Evolutionary conservation across 1,139 yeast genomes (phyloP).

Genomic region (Candida sp.): DNA sequence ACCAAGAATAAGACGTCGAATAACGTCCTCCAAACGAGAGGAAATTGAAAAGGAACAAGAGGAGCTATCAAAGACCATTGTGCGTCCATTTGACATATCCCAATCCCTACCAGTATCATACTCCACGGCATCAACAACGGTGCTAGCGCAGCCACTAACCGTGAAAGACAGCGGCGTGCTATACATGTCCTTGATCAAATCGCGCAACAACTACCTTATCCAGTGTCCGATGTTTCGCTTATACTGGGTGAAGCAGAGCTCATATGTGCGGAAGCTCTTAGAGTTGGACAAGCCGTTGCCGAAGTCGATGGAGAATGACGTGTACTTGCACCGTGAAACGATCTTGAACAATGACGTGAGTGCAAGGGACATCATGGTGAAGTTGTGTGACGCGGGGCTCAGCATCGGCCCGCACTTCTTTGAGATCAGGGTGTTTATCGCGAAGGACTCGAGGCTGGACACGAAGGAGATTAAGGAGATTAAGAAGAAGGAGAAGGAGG

Average conservation of each 20-base stretch:
- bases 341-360: conserved; percentile 51
- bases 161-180: conserved; percentile 75
- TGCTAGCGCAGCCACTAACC: conserved; percentile 67
- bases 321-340: conserved; percentile 35
- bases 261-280: conserved; percentile 46
- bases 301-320: conserved; percentile 26
- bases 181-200: conserved; percentile 73
- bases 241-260: conserved; percentile 74
- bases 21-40: conserved; percentile 50
- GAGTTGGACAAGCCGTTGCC: conserved; percentile 38
- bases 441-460: conserved; percentile 69
- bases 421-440: conserved; percentile 76
- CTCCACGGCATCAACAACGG: conserved; percentile 47
- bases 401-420: conserved; percentile 84
- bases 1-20: conserved; percentile 50
- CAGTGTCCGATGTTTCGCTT: conserved; percentile 74
- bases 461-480: conserved; percentile 35
- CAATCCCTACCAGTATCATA: conserved; percentile 75
- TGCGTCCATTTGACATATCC: conserved; percentile 69
- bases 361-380: conserved; percentile 88
- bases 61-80: conserved; percentile 44
- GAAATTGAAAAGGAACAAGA: conserved; percentile 53
- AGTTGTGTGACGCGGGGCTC: conserved; percentile 76
- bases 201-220: conserved; percentile 75
- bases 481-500: conserved; percentile 31